These are phyloP conservation scores for Dictyostelium purpureum DNA, from an alignment of 78 protist species.

Conservation along the genomic window DNA sequence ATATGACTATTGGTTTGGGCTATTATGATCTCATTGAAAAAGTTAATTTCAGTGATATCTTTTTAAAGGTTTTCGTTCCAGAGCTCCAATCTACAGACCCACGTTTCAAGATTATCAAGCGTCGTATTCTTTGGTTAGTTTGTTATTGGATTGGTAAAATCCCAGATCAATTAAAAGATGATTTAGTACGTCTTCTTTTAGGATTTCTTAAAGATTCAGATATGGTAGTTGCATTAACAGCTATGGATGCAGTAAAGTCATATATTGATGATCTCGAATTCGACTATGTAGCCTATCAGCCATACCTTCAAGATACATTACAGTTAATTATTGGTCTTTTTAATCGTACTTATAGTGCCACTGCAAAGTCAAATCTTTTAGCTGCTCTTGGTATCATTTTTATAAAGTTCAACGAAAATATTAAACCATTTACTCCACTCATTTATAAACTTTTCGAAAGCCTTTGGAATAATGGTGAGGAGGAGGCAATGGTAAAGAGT, in stretches of 20 bases:
- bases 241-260: conserved; percentile 32
- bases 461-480: conserved; percentile 26
- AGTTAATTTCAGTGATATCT: neutral
- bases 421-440: neutral
- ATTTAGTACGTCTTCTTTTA: neutral
- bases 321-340: neutral
- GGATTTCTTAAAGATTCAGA: conserved; percentile 12
- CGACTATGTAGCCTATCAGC: neutral
- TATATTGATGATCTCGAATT: conserved; percentile 25
- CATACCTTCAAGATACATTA: neutral
- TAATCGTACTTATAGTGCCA: neutral
- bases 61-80: neutral
- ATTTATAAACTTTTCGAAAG: neutral
- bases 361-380: neutral
- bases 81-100: conserved; percentile 16
- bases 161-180: neutral
- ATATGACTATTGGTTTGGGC: conserved; percentile 75
- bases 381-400: neutral
- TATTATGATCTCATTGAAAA: conserved; percentile 45
- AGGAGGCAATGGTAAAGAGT: neutral
- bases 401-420: neutral
- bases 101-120: conserved; percentile 48
- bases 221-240: conserved; percentile 33
- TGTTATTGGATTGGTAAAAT: conserved; percentile 59
- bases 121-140: conserved; percentile 53